Evolutionary conservation across 2,329 filamentous ascomycete genomes (phyloP), one percentile per base, ranked within the genome.

Genomic region (Arthrobotrys megalospora): DNA sequence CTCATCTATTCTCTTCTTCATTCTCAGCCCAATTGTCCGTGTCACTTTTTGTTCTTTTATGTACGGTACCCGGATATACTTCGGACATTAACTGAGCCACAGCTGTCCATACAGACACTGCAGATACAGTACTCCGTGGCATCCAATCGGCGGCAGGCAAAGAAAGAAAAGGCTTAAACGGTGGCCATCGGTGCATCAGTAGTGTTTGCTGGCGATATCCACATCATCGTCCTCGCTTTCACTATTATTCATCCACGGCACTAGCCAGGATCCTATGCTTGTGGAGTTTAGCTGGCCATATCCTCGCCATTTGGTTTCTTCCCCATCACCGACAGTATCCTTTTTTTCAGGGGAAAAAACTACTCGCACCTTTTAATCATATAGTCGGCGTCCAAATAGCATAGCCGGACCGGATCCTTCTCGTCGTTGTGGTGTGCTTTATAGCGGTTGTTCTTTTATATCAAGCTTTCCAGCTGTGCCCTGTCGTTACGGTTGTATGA

Each of bases 161-260:
- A 24, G 38, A 47, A 24, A 24, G 52, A 32, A 63, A 64, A 38
- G 34, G 55, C 28, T 53, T 43, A 32, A 60, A 41, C 36, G 66
- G 66, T 71, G 66, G 66, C 65, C 66, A 70, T 76, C 55, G 55
- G 67, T 72, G 58, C 21, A 63, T n/a, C 55, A 71, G 43, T 43
- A 28, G 65, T 76, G 69, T 73, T 75, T 66, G 73, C 60, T 77
- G 73, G 73, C 73, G 73, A 77, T 71, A 69, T 70, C 73, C 73
- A 64, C 71, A 76, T 64, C 71, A 64, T 76, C 63, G 52, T 76
- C 58, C 28, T 64, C 55, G 34, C 55, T 67, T 75, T 63, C 53
- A 58, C 45, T 58, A 77, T 70, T 71, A 77, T 66, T 77, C 66
- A 77, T 70, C 66, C 55, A 62, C 24, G 36, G 48, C 55, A 60